Percentiles rank a stretch among this genome's conserved stretches.
Conservation (phyloP, 2,329 filamentous ascomycete species). For the Penicillium rolfsii region DNA sequence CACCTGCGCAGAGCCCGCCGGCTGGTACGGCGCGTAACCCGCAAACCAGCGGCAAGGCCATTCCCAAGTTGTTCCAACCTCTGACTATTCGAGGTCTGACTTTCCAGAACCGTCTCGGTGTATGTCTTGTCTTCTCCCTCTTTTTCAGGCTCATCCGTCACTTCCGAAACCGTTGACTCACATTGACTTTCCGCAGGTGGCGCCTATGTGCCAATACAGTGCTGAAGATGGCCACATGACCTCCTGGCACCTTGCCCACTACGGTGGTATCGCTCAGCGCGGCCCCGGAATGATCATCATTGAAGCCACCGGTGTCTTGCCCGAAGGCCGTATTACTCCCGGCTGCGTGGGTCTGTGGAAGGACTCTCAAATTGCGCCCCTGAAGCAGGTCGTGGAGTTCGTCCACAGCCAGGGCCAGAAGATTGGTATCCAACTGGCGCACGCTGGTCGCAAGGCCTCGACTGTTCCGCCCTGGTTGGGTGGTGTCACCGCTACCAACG, state of each 20-base stretch:
- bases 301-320: constrained; percentile 75
- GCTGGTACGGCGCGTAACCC: constrained; percentile 46
- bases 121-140: constrained; percentile 31
- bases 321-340: constrained; percentile 82
- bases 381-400: constrained; percentile 72
- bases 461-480: constrained; percentile 58
- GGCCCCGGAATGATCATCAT: constrained; percentile 77
- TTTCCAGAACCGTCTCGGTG: constrained; percentile 67
- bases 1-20: constrained; percentile 42
- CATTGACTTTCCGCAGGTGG: constrained; percentile 17
- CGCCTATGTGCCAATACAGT: constrained; percentile 69
- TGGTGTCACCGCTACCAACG: constrained; percentile 50
- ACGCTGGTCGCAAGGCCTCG: constrained; percentile 71
- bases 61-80: constrained; percentile 62
- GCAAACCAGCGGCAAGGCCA: constrained; percentile 44
- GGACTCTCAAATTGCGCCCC: constrained; percentile 75
- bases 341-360: constrained; percentile 68
- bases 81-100: constrained; percentile 61
- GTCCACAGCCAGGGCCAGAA: constrained; percentile 78
- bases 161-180: constrained; percentile 15
- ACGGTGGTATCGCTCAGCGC: constrained; percentile 75
- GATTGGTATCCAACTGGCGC: constrained; percentile 78
- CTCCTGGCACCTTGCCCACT: constrained; percentile 79
- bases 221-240: constrained; percentile 71
- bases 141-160: neutral